Evolutionary conservation across 2,329 filamentous ascomycete genomes (phyloP), one percentile per base, ranked within the genome.

Genomic region (Stachybotrys chartarum): DNA sequence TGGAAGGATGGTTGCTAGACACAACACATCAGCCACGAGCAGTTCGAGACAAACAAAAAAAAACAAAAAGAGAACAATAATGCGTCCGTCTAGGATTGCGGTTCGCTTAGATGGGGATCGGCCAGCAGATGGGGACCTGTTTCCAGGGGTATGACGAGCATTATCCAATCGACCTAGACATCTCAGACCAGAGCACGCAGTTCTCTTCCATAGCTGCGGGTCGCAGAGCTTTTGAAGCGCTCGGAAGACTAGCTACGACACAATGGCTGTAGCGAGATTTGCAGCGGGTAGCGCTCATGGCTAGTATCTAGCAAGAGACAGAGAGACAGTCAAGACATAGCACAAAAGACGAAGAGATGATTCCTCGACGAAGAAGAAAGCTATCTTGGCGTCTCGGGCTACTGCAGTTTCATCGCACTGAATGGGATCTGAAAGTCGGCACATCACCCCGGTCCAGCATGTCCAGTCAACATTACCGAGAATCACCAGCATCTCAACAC

Each of bases 251-350:
- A 66, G 55, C 57, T 55, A 60, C 62, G 66, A 62, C 73, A 70
- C 75, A 72, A 63, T 69, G 71, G 77, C 77, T 78, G 76, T 79
- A 80, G 74, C 77, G 75, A 74, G 73, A 74, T 72, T 75, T 70
- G 75, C 74, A 78, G 79, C 78, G 78, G 76, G 76, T 82, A 82
- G 80, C 78, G 78, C 79, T 78, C 77, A 73, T 78, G 74, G 75
- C 75, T 76, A 83, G 80, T 82, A 83, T 81, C 82, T 88, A 88
- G 85, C 72, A 73, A 73, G 72, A 73, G 72, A 70, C 62, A 69
- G 67, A 70, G 67, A 67, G 61, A 70, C 61, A 72, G 66, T 66
- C 83, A 83, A 83, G 81, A 85, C 81, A 84, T 89, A 88, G 86
- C 85, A 87, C 82, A 86, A 24, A 24, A 77, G 72, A 75, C 70